Percentiles rank a stretch among this genome's conserved stretches.
phyloP scores from a whole-genome alignment of 2,329 filamentous ascomycete species.

The Zymoseptoria pseudotritici region DNA sequence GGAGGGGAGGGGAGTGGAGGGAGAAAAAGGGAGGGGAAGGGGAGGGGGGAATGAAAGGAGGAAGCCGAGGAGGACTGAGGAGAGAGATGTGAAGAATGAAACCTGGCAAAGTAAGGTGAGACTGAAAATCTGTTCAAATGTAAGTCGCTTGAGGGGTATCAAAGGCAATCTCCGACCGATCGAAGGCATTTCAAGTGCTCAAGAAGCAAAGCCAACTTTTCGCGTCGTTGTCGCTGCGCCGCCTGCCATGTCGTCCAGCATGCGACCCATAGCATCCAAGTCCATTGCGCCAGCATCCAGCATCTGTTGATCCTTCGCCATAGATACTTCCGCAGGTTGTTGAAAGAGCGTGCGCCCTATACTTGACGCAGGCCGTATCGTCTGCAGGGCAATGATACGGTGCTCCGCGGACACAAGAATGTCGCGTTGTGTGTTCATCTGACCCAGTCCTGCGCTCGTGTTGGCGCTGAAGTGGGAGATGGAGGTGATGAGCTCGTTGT shows the following conservation, averaged over 20 bases:
- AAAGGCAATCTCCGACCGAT: neutral
- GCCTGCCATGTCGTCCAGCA: constrained; percentile 34
- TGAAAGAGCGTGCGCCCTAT: constrained; percentile 23
- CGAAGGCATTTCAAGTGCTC: neutral
- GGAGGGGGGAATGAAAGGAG: neutral
- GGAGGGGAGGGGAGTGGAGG: neutral
- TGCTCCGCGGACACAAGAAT: constrained; percentile 38
- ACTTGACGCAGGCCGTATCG: constrained; percentile 21
- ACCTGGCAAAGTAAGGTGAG: neutral
- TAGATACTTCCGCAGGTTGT: constrained; percentile 9
- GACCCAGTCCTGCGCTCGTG: constrained; percentile 28
- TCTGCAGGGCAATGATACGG: constrained; percentile 37
- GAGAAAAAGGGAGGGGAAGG: neutral
- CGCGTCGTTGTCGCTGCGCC: constrained; percentile 25
- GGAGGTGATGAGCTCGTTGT: constrained; percentile 37
- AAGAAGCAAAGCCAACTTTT: constrained; percentile 30
- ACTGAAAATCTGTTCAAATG: constrained; percentile 3
- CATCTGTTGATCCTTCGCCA: constrained; percentile 35
- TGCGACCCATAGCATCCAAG: constrained; percentile 41
- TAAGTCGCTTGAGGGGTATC: neutral
- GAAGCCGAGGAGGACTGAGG: neutral
- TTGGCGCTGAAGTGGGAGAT: constrained; percentile 37
- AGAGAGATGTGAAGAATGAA: constrained; percentile 5
- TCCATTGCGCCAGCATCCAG: constrained; percentile 40
- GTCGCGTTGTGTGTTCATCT: constrained; percentile 39